phyloP scores from a whole-genome alignment of 129 eudicot species.

The Artemisia annua region DNA sequence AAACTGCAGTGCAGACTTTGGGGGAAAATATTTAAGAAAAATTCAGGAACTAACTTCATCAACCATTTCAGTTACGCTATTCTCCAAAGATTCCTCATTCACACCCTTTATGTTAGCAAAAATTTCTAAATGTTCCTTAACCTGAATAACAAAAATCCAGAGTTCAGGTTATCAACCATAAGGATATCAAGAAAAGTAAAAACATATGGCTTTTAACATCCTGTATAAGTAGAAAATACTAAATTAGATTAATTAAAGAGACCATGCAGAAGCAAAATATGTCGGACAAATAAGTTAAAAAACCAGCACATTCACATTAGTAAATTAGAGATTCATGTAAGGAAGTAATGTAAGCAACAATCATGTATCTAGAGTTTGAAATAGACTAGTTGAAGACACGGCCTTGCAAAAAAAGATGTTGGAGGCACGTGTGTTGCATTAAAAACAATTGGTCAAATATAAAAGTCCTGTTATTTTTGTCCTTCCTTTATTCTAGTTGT shows the following conservation, averaged over 20 bases:
- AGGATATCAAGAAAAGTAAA: slow-evolving; percentile 11
- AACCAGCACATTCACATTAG: neutral
- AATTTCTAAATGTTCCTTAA: slow-evolving; percentile 96
- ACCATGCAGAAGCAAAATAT: no score
- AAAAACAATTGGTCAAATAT: neutral
- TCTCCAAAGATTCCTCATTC: slow-evolving; percentile 63
- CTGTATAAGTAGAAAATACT: neutral
- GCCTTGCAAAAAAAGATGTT: no score
- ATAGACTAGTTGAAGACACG: neutral
- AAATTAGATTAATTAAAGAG: no score
- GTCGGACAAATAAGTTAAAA: neutral
- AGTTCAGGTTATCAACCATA: slow-evolving; percentile 21
- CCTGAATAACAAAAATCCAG: slow-evolving; percentile 45
- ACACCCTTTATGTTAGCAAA: slow-evolving; percentile 92
- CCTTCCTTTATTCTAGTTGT: no score
- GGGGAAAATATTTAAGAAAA: slow-evolving; percentile 15
- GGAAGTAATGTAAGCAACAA: neutral
- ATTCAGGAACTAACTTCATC: slow-evolving; percentile 79
- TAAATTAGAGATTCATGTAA: neutral
- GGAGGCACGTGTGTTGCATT: neutral
- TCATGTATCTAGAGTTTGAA: neutral
- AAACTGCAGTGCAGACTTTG: slow-evolving; percentile 6
- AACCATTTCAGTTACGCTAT: slow-evolving; percentile 75
- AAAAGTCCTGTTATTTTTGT: neutral
- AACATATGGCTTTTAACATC: slow-evolving; percentile 15